Evolutionary conservation across 345 rosid species (phyloP), one percentile per base, ranked within the genome.

Genomic region (Eucalyptus albens): DNA sequence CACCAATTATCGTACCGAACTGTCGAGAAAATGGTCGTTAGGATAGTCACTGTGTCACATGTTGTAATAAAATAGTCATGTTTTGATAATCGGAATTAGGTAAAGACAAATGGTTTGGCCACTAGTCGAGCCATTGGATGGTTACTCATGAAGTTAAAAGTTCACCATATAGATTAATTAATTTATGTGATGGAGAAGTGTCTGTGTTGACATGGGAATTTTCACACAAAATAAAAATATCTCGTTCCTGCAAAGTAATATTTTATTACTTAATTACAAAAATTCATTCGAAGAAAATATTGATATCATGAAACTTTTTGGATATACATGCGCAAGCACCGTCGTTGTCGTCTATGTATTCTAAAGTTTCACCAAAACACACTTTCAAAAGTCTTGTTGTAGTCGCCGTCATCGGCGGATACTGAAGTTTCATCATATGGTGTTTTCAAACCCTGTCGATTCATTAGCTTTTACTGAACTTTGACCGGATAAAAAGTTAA

Each of bases 361-460:
- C 4, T 21, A 0, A 33, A 69, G 24, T 17, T 69, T 69, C 42
- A 17, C 7, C 24, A 0, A 17, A 69, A 33, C 81, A 69, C 42
- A 16, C 7, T 69, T 33, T 1, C 13, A 33, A 33, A 33, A 69
- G 81, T 24, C 81, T 8, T 19, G 59, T 53, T 53, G 26, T 53
- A 53, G 59, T 53, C 5, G 26, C 26, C 1, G 0, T 53, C 59
- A 53, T 53, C 5, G 2, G 5, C 11, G 0, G 10, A 53, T 53
- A 53, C 11, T 8, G 11, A 53, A 53, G 24, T 53, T 0, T 53
- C 9, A 4, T 8, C 4, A 53, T 53, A 19, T 53, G 4, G 56
- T 53, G 56, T 53, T 53, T 62, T 62, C 69, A 62, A 62, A n/a
- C 21, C 21, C 2, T 19, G 1, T 77, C 15, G 4, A 3, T 77